Evolutionary conservation across 169 alveolate genomes (phyloP).

Genomic region (Plasmodium vinckei): DNA sequence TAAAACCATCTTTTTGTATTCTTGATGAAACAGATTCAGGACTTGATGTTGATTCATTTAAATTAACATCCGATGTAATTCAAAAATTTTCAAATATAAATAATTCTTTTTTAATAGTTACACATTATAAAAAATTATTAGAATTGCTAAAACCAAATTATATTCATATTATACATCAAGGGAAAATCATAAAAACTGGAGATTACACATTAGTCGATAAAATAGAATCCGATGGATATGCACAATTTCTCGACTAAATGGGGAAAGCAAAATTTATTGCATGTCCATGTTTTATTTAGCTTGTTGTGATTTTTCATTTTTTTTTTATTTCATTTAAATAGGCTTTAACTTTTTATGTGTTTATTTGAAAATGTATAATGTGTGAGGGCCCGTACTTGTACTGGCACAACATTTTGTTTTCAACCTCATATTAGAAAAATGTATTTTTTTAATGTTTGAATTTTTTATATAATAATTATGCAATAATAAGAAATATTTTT

Average conservation of each 20-base stretch:
- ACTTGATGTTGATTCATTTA: constrained; percentile 83
- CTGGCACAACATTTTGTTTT: too few species aligned
- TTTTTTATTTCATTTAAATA: too few species aligned
- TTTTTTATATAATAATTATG: too few species aligned
- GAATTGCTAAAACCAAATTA: constrained; percentile 79
- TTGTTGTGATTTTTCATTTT: too few species aligned
- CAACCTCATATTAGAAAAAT: too few species aligned
- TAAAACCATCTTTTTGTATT: constrained; percentile 79
- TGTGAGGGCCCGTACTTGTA: too few species aligned
- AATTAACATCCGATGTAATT: constrained; percentile 75
- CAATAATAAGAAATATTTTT: too few species aligned
- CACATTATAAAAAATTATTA: constrained; percentile 82
- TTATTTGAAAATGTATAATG: too few species aligned
- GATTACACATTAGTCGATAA: constrained; percentile 74
- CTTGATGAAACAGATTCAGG: constrained; percentile 85
- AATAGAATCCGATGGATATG: constrained; percentile 77
- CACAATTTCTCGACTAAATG: constrained; percentile 40
- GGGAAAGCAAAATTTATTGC: neutral
- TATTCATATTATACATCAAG: constrained; percentile 81
- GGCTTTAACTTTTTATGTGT: too few species aligned
- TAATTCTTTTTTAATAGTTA: constrained; percentile 80
- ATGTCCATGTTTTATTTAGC: too few species aligned
- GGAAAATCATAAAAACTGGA: constrained; percentile 78
- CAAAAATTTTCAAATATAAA: constrained; percentile 72
- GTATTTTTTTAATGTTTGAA: too few species aligned